Percentiles rank a stretch among this genome's conserved stretches.
These are phyloP conservation scores for Saksenaea vasiformis DNA, from an alignment of 371 early-diverging fungal genomes.

Conservation along the genomic window DNA sequence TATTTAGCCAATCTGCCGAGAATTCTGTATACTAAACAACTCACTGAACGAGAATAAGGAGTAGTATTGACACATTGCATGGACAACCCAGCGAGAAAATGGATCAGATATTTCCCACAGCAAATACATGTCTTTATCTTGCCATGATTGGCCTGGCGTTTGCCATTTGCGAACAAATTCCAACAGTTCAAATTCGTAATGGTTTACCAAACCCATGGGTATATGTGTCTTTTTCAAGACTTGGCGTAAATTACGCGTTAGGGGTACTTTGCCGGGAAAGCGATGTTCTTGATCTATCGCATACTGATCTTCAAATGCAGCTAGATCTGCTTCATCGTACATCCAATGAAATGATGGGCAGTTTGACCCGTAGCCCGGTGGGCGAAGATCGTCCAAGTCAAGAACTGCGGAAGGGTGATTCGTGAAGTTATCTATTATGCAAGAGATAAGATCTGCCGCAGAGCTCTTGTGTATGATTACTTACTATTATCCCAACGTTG, in stretches of 20 bases:
- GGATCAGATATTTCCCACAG: conserved; percentile 25
- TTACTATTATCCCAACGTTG: conserved; percentile 43
- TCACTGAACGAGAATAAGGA: conserved; percentile 32
- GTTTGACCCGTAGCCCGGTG: conserved; percentile 8
- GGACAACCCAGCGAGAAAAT: conserved; percentile 32
- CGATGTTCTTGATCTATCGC: not conserved
- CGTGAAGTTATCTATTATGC: conserved; percentile 1
- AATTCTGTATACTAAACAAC: not conserved
- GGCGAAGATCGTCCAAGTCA: conserved; percentile 2
- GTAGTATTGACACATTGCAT: conserved; percentile 35
- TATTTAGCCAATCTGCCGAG: not conserved
- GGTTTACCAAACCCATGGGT: conserved; percentile 24
- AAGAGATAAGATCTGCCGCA: not conserved
- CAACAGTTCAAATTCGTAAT: conserved; percentile 25
- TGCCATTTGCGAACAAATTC: conserved; percentile 15
- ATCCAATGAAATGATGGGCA: not conserved
- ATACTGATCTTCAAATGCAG: not conserved
- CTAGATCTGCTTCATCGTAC: not conserved
- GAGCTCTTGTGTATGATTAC: not conserved
- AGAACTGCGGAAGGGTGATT: conserved; percentile 4
- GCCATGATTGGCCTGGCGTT: not conserved
- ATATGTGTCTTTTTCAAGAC: conserved; percentile 30
- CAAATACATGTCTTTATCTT: not conserved
- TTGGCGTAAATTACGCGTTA: not conserved
- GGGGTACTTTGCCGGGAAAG: not conserved